These are phyloP conservation scores for Panaeolus cyanescens DNA, from an alignment of 768 basidiomycete species.

Conservation along the genomic window DNA sequence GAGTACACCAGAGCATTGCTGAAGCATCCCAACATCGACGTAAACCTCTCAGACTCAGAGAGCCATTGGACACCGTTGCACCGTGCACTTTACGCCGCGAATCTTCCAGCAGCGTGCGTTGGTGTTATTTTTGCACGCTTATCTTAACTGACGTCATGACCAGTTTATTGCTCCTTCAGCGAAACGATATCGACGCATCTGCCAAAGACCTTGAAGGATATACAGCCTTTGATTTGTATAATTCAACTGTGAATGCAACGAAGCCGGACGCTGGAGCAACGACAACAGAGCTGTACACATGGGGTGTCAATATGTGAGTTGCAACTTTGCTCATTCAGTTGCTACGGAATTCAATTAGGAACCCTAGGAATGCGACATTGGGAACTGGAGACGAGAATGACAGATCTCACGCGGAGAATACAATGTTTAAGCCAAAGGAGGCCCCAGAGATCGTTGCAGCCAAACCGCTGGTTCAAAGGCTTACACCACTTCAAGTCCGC, in stretches of 20 bases:
- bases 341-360: not conserved
- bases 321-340: not conserved
- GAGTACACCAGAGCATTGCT: slow-evolving; percentile 82
- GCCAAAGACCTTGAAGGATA: slow-evolving; percentile 88
- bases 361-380: slow-evolving; percentile 77
- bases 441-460: slow-evolving; percentile 23
- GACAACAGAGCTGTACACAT: slow-evolving; percentile 73
- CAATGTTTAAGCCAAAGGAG: slow-evolving; percentile 49
- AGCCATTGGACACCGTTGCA: slow-evolving; percentile 93
- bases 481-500: slow-evolving; percentile 62
- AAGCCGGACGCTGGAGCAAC: slow-evolving; percentile 45
- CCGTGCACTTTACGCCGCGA: slow-evolving; percentile 80
- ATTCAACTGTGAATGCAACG: slow-evolving; percentile 81
- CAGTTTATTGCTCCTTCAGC: slow-evolving; percentile 76
- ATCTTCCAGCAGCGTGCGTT: slow-evolving; percentile 68
- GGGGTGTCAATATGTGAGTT: slow-evolving; percentile 79
- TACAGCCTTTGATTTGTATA: slow-evolving; percentile 91
- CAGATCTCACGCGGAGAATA: slow-evolving; percentile 75
- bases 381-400: slow-evolving; percentile 83
- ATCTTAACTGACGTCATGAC: slow-evolving; percentile 21
- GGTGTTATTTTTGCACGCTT: slow-evolving; percentile 7
- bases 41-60: slow-evolving; percentile 82
- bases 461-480: slow-evolving; percentile 43
- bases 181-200: slow-evolving; percentile 67
- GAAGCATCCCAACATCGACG: slow-evolving; percentile 70